A percentile compares a stretch with the other conserved stretches of the same genome.
Conservation (phyloP, 106 monocot species). For the Platanthera zijinensis region DNA sequence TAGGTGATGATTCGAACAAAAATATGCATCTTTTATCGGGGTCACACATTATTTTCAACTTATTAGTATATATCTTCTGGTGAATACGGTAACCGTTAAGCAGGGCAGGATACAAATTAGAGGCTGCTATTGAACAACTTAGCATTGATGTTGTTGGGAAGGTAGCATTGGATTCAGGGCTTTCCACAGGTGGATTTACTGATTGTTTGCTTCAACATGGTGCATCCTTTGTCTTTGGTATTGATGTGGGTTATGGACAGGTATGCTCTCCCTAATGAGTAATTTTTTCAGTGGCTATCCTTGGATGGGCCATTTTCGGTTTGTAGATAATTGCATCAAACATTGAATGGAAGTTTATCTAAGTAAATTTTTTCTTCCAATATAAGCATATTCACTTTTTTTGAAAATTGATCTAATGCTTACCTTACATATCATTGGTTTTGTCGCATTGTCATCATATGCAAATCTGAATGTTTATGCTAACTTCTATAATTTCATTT, state of each 20-base stretch:
- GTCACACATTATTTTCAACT: neutral
- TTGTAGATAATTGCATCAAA: neutral
- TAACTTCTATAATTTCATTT: neutral
- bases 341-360: neutral
- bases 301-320: neutral
- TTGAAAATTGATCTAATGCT: neutral
- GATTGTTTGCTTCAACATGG: slow-evolving; percentile 98
- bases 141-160: slow-evolving; percentile 63
- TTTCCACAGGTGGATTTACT: slow-evolving; percentile 96
- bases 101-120: slow-evolving; percentile 99
- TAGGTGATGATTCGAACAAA: slow-evolving; percentile 74
- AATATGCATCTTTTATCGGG: neutral
- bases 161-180: slow-evolving; percentile 93
- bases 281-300: neutral
- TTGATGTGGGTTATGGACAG: slow-evolving; percentile 98
- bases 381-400: no score
- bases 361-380: neutral
- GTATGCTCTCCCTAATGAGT: slow-evolving; percentile 18
- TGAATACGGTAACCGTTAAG: neutral
- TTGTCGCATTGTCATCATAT: neutral
- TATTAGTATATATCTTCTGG: neutral
- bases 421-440: neutral
- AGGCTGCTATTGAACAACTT: slow-evolving; percentile 84
- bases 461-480: neutral
- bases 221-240: slow-evolving; percentile 85